Evolutionary conservation across 108 stramenopile species (phyloP).

Genomic region (Discostella stelligeroides): DNA sequence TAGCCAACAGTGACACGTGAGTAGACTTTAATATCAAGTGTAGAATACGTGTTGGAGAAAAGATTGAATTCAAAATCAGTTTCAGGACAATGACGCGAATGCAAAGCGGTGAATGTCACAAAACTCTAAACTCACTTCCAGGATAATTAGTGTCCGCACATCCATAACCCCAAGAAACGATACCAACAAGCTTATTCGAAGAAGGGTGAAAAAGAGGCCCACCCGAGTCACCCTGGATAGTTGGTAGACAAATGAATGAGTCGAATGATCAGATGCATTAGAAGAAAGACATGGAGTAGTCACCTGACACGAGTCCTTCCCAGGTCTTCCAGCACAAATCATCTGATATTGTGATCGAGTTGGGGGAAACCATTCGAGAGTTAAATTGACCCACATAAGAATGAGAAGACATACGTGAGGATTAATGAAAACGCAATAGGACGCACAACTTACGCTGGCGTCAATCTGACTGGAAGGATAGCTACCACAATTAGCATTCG

Average conservation of each 20-base stretch:
- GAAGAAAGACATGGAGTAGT: neutral
- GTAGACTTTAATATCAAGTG: neutral
- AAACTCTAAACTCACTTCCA: slow-evolving; percentile 8
- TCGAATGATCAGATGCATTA: neutral
- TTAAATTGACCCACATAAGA: too few species aligned
- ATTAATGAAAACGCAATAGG: too few species aligned
- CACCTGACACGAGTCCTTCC: slow-evolving; percentile 5
- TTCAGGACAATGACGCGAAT: too few species aligned
- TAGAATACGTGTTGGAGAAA: neutral
- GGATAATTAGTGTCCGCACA: slow-evolving; percentile 6
- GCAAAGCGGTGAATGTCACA: too few species aligned
- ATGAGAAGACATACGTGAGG: too few species aligned
- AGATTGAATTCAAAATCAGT: neutral
- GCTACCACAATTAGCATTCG: neutral
- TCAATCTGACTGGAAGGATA: neutral
- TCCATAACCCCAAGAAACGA: slow-evolving; percentile 4
- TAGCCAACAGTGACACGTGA: slow-evolving; percentile 4
- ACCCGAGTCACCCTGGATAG: slow-evolving; percentile 11
- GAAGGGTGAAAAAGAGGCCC: neutral
- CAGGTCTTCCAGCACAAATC: neutral
- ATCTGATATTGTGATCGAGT: too few species aligned
- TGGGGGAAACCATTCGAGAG: too few species aligned
- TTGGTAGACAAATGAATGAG: neutral
- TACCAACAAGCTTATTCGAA: neutral
- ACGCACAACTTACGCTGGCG: too few species aligned